Percentiles rank a stretch among this genome's conserved stretches.
phyloP scores from a whole-genome alignment of 495 filamentous ascomycete species.

The Neurospora sp. region DNA sequence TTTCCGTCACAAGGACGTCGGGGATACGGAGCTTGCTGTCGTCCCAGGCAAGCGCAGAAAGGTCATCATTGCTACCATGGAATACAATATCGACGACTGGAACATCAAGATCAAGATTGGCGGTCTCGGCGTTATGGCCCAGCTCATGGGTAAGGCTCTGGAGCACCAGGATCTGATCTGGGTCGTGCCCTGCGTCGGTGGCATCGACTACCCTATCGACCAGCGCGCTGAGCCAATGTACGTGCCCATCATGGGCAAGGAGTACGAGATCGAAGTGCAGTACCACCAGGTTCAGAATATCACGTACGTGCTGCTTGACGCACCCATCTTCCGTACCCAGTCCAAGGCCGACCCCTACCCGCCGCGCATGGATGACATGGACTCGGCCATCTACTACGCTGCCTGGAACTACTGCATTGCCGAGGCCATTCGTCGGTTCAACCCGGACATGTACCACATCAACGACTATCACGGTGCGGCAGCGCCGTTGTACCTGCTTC shows the following conservation, averaged over 20 bases:
- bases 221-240: slow-evolving; percentile 50
- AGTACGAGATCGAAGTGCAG: slow-evolving; percentile 52
- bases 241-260: slow-evolving; percentile 50
- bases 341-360: slow-evolving; percentile 56
- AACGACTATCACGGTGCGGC: slow-evolving; percentile 71
- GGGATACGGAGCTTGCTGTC: slow-evolving; percentile 51
- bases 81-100: slow-evolving; percentile 68
- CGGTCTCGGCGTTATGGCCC: slow-evolving; percentile 60
- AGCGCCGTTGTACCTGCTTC: slow-evolving; percentile 59
- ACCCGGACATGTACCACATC: slow-evolving; percentile 64
- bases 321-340: slow-evolving; percentile 59
- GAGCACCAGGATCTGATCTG: slow-evolving; percentile 61
- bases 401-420: slow-evolving; percentile 67
- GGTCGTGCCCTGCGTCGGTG: slow-evolving; percentile 67
- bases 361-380: slow-evolving; percentile 60
- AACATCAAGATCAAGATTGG: slow-evolving; percentile 65
- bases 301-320: slow-evolving; percentile 62
- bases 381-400: slow-evolving; percentile 62
- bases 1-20: slow-evolving; percentile 44
- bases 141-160: slow-evolving; percentile 63
- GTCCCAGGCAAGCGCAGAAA: slow-evolving; percentile 44
- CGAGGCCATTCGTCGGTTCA: slow-evolving; percentile 44
- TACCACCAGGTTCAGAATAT: slow-evolving; percentile 61
- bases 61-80: slow-evolving; percentile 59
- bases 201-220: slow-evolving; percentile 53